phyloP scores from a whole-genome alignment of 2,329 filamentous ascomycete species.

The Talaromyces amestolkiae region DNA sequence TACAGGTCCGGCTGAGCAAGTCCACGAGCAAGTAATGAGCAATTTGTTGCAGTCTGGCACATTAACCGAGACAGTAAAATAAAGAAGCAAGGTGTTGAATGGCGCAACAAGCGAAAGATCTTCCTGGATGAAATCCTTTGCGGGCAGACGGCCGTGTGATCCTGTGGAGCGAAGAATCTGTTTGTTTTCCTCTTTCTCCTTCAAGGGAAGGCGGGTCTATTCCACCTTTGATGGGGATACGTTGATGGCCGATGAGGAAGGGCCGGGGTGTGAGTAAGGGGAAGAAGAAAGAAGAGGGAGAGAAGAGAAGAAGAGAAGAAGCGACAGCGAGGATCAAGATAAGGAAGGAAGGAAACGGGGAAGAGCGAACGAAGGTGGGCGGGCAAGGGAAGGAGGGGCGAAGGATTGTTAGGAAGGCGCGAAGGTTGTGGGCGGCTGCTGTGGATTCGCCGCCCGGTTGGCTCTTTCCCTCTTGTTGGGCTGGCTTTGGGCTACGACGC shows the following conservation, averaged over 20 bases:
- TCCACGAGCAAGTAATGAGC: neutral
- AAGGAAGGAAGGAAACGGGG: constrained; percentile 25
- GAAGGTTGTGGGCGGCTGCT: constrained; percentile 23
- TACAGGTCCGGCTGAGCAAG: neutral
- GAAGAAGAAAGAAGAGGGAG: constrained; percentile 21
- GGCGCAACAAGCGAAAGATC: constrained; percentile 3
- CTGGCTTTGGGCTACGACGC: constrained; percentile 36
- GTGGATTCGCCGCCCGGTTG: constrained; percentile 21
- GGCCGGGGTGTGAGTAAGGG: constrained; percentile 17
- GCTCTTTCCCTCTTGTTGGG: constrained; percentile 31
- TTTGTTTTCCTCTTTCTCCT: constrained; percentile 15
- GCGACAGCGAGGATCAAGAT: constrained; percentile 30
- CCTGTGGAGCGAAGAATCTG: constrained; percentile 4
- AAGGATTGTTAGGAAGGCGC: constrained; percentile 26
- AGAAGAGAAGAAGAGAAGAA: constrained; percentile 28
- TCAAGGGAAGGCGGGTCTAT: constrained; percentile 4
- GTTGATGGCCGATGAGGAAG: constrained; percentile 7
- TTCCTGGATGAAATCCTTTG: constrained; percentile 11
- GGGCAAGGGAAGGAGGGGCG: constrained; percentile 26
- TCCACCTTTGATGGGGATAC: constrained; percentile 5
- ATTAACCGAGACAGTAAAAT: constrained; percentile 17
- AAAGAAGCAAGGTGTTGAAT: constrained; percentile 13
- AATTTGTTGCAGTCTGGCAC: constrained; percentile 17
- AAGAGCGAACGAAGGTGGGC: constrained; percentile 20
- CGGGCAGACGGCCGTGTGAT: constrained; percentile 2